Evolutionary conservation across 1,139 yeast genomes (phyloP).

Genomic region (Geotrichum candidum): DNA sequence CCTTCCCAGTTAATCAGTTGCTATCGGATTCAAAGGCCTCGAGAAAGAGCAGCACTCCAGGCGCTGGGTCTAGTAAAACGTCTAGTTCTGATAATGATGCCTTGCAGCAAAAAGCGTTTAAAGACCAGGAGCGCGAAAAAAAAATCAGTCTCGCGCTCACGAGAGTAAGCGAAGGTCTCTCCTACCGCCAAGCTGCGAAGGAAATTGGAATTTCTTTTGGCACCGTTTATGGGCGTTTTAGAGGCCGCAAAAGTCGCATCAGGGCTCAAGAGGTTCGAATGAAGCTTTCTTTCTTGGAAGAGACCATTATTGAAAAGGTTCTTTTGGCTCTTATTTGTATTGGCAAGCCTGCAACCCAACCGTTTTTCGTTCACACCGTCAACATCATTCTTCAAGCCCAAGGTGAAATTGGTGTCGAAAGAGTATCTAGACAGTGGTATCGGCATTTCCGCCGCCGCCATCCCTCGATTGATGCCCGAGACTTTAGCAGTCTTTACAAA

Average conservation of each 20-base stretch:
- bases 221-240: constrained; percentile 18
- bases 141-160: constrained; percentile 15
- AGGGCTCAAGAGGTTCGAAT: constrained; percentile 18
- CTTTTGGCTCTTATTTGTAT: constrained; percentile 12
- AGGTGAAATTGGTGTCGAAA: constrained; percentile 16
- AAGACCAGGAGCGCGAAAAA: constrained; percentile 18
- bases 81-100: constrained; percentile 7
- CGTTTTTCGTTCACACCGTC: constrained; percentile 16
- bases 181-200: constrained; percentile 18
- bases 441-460: constrained; percentile 18
- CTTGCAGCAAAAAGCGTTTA: constrained; percentile 8
- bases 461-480: constrained; percentile 17
- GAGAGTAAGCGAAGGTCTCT: constrained; percentile 17
- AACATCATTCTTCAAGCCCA: constrained; percentile 18
- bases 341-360: constrained; percentile 18
- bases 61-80: background rate
- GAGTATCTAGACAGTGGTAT: constrained; percentile 19
- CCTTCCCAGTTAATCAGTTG: background rate
- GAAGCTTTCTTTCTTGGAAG: constrained; percentile 18
- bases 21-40: background rate
- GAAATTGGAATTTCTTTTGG: constrained; percentile 20
- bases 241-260: constrained; percentile 18
- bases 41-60: background rate
- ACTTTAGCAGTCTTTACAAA: constrained; percentile 14
- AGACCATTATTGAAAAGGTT: constrained; percentile 17